Conservation (phyloP, 2,329 filamentous ascomycete genomes). For the Penicillium concentricum region DNA sequence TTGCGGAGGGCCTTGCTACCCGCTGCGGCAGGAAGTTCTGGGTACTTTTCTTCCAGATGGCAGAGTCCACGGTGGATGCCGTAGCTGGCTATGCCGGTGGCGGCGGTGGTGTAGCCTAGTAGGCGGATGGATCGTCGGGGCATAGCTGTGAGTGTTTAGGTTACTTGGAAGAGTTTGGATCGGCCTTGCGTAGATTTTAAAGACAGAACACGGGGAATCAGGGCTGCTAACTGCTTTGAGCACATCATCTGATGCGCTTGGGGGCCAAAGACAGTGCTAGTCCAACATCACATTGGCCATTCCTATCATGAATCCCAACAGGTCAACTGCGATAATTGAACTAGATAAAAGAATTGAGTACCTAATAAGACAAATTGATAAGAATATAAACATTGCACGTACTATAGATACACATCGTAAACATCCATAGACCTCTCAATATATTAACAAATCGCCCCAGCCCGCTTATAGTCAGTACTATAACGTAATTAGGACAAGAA, state of each 20-base stretch:
- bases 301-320: not conserved
- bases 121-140: slow-evolving; percentile 2
- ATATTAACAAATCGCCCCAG: too few species aligned
- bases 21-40: slow-evolving; percentile 14
- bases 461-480: too few species aligned
- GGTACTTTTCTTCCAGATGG: slow-evolving; percentile 29
- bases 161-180: not conserved
- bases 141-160: not conserved
- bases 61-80: slow-evolving; percentile 21
- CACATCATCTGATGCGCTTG: not conserved
- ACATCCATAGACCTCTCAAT: too few species aligned
- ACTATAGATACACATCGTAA: too few species aligned
- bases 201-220: not conserved
- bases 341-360: not conserved
- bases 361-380: not conserved
- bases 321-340: not conserved
- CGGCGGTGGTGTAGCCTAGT: slow-evolving; percentile 11
- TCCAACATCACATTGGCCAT: too few species aligned
- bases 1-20: slow-evolving; percentile 21
- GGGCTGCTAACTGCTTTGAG: not conserved
- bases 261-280: not conserved
- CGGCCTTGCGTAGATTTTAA: not conserved
- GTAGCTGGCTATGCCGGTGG: slow-evolving; percentile 17
- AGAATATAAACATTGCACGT: not conserved
- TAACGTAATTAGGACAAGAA: too few species aligned